phyloP scores from a whole-genome alignment of 1,284 basidiomycete species.

The Trichosporon sp. region DNA sequence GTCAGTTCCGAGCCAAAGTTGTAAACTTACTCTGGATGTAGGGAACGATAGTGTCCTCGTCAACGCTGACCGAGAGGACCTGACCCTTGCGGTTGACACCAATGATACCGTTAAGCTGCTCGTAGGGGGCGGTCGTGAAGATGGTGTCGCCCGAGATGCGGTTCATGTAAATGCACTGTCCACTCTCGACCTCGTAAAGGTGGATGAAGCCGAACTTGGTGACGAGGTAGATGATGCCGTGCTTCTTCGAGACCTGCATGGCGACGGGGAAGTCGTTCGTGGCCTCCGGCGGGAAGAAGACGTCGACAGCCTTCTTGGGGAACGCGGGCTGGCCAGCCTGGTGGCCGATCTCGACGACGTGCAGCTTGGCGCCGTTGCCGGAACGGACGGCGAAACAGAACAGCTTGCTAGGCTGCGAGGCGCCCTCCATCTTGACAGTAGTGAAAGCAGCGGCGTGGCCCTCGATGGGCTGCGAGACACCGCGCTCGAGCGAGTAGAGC shows the following conservation, averaged over 20 bases:
- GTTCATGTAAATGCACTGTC: conserved; percentile 99
- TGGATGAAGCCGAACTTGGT: conserved; percentile 99
- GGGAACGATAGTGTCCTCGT: conserved; percentile 93
- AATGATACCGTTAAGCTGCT: conserved; percentile 91
- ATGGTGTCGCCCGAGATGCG: conserved; percentile 99
- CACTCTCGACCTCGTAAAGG: conserved; percentile 97
- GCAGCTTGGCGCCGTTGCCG: conserved; percentile 96
- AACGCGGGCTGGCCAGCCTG: conserved; percentile 92
- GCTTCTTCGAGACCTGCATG: conserved; percentile 97
- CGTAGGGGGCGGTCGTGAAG: conserved; percentile 97
- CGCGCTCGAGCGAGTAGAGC: conserved; percentile 74
- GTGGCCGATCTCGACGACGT: conserved; percentile 98
- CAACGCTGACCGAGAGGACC: conserved; percentile 94
- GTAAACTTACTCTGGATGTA: conserved; percentile 71
- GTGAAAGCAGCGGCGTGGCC: conserved; percentile 98
- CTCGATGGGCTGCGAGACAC: conserved; percentile 98
- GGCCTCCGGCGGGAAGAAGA: conserved; percentile 98
- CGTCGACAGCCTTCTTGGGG: conserved; percentile 97
- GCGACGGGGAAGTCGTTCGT: conserved; percentile 99
- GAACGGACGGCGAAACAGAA: conserved; percentile 96
- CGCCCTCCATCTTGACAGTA: conserved; percentile 84
- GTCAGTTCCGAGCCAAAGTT: conserved; percentile 27
- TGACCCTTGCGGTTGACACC: conserved; percentile 99
- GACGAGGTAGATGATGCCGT: conserved; percentile 96
- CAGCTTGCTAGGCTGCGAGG: conserved; percentile 79